Base-by-base conservation (phyloP, 345 rosid genomes). In the Cardamine resedifolia region DNA sequence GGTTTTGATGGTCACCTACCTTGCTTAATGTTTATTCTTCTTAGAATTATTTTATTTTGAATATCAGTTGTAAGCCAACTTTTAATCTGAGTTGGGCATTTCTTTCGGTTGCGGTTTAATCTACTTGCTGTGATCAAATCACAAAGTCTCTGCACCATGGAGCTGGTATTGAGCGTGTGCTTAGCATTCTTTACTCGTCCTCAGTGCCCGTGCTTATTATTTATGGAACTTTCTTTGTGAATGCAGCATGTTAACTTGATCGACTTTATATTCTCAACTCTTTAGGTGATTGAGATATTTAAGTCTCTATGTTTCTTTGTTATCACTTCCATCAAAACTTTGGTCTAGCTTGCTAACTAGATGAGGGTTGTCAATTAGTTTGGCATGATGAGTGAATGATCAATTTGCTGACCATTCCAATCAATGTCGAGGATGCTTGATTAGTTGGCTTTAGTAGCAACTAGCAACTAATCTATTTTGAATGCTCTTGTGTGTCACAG, bases 301-400 rank as follows among this genome's bases (percentile, higher is more conserved):
- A 57, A 50, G 10, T 39, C 38, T 28, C n/a, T 39, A 39, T 21
- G 9, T 15, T 26, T 74, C 12, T 66, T 19, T 66, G 59, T 47
- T 23, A 52, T 36, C 26, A 26, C 66, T 62, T 62, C 58, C 45
- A 9, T 62, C 48, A 52, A 59, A 58, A 68, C 11, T 43, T 24
- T 62, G 24, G 7, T 63, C 61, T 57, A 53, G 49, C 64, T 55
- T 60, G 74, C 45, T 75, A 18, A 76, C 26, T 30, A 64, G 72
- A 70, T 69, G 75, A 45, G 47, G 60, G 21, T 45, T 47, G 53
- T 56, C 63, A 64, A 30, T 66, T 63, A 19, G 43, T 64, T 76
- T 70, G 76, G 48, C 52, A 70, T 76, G 47, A 38, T 64, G 39
- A 64, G n/a, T 64, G 8, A 30, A 64, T 70, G 72, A 68, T 49